Conservation (phyloP, 2,329 filamentous ascomycete species). For the Fusarium nelsonii region DNA sequence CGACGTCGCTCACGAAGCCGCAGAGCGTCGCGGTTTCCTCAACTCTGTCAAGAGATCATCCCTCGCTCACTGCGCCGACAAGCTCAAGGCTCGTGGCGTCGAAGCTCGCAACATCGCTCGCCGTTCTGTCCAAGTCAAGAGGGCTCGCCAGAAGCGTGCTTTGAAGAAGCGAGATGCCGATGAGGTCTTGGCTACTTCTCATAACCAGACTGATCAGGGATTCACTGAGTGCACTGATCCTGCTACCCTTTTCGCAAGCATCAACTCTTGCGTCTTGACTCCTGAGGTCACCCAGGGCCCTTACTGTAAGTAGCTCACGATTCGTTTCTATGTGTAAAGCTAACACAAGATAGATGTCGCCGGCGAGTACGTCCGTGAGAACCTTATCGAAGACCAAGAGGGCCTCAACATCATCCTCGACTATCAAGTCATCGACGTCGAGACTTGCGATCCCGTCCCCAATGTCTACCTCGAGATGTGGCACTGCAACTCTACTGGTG, state of each 20-base stretch:
- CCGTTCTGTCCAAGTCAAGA: slow-evolving; percentile 56
- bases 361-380: slow-evolving; percentile 52
- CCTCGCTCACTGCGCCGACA: slow-evolving; percentile 60
- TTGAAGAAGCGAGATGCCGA: slow-evolving; percentile 52
- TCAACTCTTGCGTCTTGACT: slow-evolving; percentile 60
- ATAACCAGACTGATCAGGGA: slow-evolving; percentile 54
- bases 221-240: slow-evolving; percentile 51
- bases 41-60: slow-evolving; percentile 55
- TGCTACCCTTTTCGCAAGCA: slow-evolving; percentile 54
- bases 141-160: slow-evolving; percentile 56
- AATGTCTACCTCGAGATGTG: slow-evolving; percentile 60
- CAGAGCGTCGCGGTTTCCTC: slow-evolving; percentile 61
- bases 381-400: slow-evolving; percentile 57
- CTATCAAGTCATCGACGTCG: slow-evolving; percentile 59
- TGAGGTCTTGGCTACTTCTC: slow-evolving; percentile 50
- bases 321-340: not conserved
- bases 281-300: slow-evolving; percentile 66
- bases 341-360: slow-evolving; percentile 43
- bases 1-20: slow-evolving; percentile 61
- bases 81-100: slow-evolving; percentile 62
- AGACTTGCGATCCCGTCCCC: slow-evolving; percentile 58
- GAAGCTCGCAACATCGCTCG: slow-evolving; percentile 59
- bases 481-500: slow-evolving; percentile 62
- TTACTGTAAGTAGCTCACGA: slow-evolving; percentile 48
- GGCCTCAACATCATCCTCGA: slow-evolving; percentile 59